These are phyloP conservation scores for Eucalyptus marginata DNA, from an alignment of 345 rosid species.

Conservation along the genomic window DNA sequence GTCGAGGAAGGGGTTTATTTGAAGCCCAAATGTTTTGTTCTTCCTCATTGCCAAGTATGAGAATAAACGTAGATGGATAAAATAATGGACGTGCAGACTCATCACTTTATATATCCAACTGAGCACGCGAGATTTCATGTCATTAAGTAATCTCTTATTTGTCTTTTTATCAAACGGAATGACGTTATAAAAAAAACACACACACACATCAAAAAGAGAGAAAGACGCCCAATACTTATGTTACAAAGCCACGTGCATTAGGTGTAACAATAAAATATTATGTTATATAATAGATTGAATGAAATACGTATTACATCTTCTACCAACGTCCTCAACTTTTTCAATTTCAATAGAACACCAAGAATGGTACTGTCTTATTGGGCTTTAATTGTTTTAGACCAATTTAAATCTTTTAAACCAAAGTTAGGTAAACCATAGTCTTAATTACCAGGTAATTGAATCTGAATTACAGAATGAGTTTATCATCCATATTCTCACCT, in stretches of 20 bases:
- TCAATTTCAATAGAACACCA: not conserved
- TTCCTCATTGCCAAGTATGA: not conserved
- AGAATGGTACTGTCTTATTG: not conserved
- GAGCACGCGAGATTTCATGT: not conserved
- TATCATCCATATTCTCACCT: not conserved
- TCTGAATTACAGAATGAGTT: rapidly evolving
- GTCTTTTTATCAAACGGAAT: not conserved
- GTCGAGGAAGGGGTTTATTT: not conserved
- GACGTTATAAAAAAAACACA: not conserved
- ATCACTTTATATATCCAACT: not conserved
- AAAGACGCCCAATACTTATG: not conserved
- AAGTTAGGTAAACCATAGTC: not conserved
- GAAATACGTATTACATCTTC: not conserved
- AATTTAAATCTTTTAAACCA: not conserved
- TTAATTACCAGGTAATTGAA: not conserved
- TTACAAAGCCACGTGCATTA: not conserved
- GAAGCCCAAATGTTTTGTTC: not conserved
- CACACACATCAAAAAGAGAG: rapidly evolving
- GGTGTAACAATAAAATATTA: not conserved
- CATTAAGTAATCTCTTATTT: not conserved
- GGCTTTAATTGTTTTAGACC: not conserved
- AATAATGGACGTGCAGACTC: not conserved
- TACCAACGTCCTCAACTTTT: not conserved
- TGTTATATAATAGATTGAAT: not conserved
- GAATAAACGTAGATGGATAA: not conserved